Evolutionary conservation across 139 green algal genomes (phyloP).

Genomic region (Chlorella ohadii): DNA sequence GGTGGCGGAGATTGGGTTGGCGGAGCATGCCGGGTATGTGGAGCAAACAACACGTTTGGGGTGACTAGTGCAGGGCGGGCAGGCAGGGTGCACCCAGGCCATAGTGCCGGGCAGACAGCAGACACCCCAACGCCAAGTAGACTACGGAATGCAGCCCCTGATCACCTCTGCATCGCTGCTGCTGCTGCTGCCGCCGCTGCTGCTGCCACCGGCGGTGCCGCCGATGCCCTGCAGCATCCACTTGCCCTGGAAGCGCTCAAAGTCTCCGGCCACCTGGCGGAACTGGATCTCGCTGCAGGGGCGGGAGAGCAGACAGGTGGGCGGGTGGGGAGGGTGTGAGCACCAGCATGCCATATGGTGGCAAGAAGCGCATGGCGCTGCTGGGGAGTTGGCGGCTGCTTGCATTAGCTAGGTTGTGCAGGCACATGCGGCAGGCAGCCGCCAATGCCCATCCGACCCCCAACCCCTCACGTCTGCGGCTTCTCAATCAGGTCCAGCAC

Average conservation of each 20-base stretch:
- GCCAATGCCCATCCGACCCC: too few species aligned
- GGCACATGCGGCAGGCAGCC: too few species aligned
- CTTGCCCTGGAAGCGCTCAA: conserved; percentile 70
- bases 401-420: too few species aligned
- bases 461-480: conserved; percentile 16
- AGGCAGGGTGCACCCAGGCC: too few species aligned
- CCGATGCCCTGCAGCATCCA: conserved; percentile 56
- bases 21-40: too few species aligned
- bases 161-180: conserved; percentile 1
- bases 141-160: not conserved
- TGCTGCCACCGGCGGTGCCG: not conserved
- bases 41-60: too few species aligned
- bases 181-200: not conserved
- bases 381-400: too few species aligned
- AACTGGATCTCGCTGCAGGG: conserved; percentile 70
- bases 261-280: conserved; percentile 57
- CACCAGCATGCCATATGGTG: too few species aligned
- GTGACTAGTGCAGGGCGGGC: too few species aligned
- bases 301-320: not conserved
- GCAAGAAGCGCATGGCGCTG: too few species aligned
- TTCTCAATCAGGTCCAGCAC: conserved; percentile 68
- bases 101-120: too few species aligned
- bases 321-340: not conserved
- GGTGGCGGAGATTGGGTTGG: not conserved
- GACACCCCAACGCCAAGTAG: too few species aligned